Conservation (phyloP, 352 stramenopile species). For the Globisporangium nagaii region DNA sequence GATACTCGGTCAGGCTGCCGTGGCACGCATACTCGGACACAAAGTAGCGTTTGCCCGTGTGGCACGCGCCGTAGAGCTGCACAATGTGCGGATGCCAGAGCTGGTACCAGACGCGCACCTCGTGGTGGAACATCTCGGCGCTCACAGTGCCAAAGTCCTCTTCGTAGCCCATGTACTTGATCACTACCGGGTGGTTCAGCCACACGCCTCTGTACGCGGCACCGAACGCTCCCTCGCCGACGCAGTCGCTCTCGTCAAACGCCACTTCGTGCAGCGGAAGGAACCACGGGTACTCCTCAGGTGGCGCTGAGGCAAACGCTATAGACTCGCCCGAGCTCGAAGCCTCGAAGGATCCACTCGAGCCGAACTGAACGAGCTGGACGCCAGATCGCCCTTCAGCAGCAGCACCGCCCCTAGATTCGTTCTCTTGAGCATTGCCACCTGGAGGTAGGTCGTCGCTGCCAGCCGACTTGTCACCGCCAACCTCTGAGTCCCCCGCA, state of each 20-base stretch:
- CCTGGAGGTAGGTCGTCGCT: no score
- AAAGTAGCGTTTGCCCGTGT: neutral
- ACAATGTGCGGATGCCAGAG: neutral
- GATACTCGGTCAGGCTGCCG: no score
- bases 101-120: neutral
- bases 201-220: neutral
- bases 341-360: no score
- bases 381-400: no score
- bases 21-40: neutral
- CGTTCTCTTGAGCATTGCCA: no score
- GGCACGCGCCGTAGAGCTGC: neutral
- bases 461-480: no score
- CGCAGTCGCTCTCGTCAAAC: neutral
- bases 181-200: neutral
- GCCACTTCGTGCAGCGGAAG: neutral
- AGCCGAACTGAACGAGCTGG: no score
- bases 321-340: neutral
- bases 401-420: no score
- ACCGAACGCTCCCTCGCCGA: neutral
- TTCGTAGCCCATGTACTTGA: neutral
- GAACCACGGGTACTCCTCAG: no score
- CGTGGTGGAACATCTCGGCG: neutral
- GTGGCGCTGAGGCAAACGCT: no score
- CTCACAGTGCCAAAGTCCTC: neutral
- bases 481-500: no score